phyloP scores from a whole-genome alignment of 768 basidiomycete genomes.

The Hygrophorus pudorinus region DNA sequence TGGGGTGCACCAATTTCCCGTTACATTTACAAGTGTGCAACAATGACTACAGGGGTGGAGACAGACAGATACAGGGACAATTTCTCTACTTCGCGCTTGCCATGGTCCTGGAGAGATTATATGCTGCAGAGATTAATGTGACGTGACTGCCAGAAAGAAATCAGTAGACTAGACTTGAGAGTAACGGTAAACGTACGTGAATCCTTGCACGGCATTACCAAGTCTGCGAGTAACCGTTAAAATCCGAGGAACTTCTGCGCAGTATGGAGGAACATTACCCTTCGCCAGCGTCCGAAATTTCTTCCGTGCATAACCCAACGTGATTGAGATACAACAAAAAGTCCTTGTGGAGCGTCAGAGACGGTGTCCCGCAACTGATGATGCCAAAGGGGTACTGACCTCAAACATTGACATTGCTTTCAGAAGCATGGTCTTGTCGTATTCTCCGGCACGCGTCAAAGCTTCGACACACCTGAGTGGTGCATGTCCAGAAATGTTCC shows the following conservation, averaged over 20 bases:
- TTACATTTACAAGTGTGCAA: too few species aligned
- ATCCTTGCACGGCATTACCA: constrained; percentile 84
- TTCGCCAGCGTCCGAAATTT: constrained; percentile 79
- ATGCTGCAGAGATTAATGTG: constrained; percentile 76
- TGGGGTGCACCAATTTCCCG: too few species aligned
- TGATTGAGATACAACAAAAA: constrained; percentile 81
- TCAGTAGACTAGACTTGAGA: background rate
- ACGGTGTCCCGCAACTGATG: background rate
- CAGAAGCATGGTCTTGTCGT: constrained; percentile 52
- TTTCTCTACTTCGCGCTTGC: constrained; percentile 11
- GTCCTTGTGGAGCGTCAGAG: constrained; percentile 32
- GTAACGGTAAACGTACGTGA: constrained; percentile 51
- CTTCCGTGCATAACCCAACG: constrained; percentile 78
- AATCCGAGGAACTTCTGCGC: too few species aligned
- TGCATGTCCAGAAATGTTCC: too few species aligned
- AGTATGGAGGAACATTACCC: constrained; percentile 31
- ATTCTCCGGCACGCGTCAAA: constrained; percentile 78
- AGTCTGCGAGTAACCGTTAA: constrained; percentile 36
- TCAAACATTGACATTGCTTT: constrained; percentile 85
- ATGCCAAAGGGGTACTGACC: constrained; percentile 30
- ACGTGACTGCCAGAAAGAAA: constrained; percentile 45
- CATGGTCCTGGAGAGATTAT: constrained; percentile 67
- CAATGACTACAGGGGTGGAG: too few species aligned
- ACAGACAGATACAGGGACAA: background rate
- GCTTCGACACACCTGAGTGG: constrained; percentile 73